Percentiles rank a stretch among this genome's conserved stretches.
Conservation (phyloP, 495 filamentous ascomycete genomes). For the Daldinia vernicosa region DNA sequence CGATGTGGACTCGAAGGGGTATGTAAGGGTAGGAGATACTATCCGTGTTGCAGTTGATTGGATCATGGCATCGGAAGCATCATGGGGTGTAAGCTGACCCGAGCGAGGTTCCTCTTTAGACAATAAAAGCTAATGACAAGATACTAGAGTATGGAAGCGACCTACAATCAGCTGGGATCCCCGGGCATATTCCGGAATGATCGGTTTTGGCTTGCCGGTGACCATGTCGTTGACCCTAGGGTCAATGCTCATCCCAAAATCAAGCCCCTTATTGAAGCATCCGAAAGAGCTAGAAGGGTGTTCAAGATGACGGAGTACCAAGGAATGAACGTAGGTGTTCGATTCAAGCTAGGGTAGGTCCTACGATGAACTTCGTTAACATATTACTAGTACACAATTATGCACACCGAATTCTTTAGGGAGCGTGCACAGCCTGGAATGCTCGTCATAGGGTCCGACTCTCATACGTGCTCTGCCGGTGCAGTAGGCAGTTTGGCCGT, state of each 20-base stretch:
- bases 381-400: neutral
- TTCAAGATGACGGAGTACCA: neutral
- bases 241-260: neutral
- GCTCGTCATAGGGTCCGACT: neutral
- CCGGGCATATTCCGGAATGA: neutral
- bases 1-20: neutral
- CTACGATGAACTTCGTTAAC: neutral
- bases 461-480: neutral
- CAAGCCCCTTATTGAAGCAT: neutral
- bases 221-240: neutral
- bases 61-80: neutral
- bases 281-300: neutral
- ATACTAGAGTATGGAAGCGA: neutral
- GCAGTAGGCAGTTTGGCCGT: neutral
- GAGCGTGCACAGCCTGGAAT: neutral
- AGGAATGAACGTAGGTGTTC: neutral
- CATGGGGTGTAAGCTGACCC: neutral
- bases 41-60: neutral
- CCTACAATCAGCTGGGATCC: neutral
- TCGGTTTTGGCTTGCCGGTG: constrained; percentile 1
- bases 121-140: neutral
- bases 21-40: neutral
- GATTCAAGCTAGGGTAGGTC: neutral
- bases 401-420: neutral
- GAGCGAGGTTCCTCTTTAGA: neutral